A percentile compares a stretch with the other conserved stretches of the same genome.
phyloP scores from a whole-genome alignment of 345 rosid genomes.

The Schrenkiella parvula region DNA sequence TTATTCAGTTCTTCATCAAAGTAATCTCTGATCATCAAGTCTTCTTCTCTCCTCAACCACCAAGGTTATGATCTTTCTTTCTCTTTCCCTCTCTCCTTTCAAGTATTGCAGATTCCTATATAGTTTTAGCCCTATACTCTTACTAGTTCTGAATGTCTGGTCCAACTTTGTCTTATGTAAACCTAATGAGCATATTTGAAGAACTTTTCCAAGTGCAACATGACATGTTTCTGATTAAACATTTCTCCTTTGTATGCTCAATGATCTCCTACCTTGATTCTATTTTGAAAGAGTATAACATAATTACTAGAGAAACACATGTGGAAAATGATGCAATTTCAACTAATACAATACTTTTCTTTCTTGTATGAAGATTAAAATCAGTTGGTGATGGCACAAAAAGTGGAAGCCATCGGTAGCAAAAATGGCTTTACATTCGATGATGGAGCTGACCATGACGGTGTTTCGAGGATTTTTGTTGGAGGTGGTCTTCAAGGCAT shows the following conservation, averaged over 20 bases:
- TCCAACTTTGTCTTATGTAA: not conserved
- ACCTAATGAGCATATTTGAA: not conserved
- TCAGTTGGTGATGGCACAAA: constrained; percentile 5
- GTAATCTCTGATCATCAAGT: constrained; percentile 3
- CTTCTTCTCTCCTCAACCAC: constrained; percentile 7
- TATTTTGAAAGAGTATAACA: not conserved
- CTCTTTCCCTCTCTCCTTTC: not conserved
- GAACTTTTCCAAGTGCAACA: not conserved
- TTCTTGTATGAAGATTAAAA: constrained; percentile 5
- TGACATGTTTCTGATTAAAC: not conserved
- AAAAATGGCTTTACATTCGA: constrained; percentile 14
- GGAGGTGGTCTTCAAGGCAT: constrained; percentile 20
- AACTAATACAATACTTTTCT: not conserved
- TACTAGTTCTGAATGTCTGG: not conserved
- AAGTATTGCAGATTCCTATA: not conserved
- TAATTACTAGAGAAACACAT: not conserved
- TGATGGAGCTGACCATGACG: constrained; percentile 18
- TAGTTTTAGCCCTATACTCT: not conserved
- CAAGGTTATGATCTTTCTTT: not conserved
- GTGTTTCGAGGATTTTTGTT: constrained; percentile 19
- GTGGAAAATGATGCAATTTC: not conserved
- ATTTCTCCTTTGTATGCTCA: not conserved
- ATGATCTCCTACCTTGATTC: not conserved
- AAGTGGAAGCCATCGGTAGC: constrained; percentile 18
- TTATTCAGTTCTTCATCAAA: not conserved